Evolutionary conservation across 2,329 filamentous ascomycete genomes (phyloP), one percentile per base, ranked within the genome.

Genomic region (Parafenestella ontariensis): DNA sequence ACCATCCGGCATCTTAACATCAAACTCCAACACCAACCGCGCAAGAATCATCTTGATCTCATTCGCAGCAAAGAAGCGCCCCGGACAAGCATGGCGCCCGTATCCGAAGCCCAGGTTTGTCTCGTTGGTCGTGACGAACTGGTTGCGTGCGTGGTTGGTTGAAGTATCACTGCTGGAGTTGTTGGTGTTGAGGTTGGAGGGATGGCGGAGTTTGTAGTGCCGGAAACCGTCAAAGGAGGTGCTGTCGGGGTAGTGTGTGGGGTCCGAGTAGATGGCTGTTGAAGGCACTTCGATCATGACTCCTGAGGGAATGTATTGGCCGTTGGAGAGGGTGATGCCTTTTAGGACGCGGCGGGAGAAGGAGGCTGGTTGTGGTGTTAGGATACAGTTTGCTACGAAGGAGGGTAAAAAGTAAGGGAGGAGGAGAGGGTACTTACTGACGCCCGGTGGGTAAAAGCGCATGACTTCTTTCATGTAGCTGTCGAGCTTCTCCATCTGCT

Each of bases 241-340:
- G 44, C 56, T 34, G 18, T 64, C 51, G 1, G 69, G 66, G 52
- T 67, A 74, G 51, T 60, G 31, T 0, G 36, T 31, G 0, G 54
- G 44, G 46, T 76, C 72, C 10, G 52, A 40, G 57, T 71, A 68
- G 41, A 74, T 49, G 39, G 69, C 71, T 13, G 62, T 49, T 0
- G 66, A 54, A 33, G 72, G 67, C 3, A 65, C 59, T 58, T 76
- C 74, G 39, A 78, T 58, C 8, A 61, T 47, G 21, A 66, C 64
- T 31, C 76, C 77, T 1, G 69, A 55, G 0, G 76, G 76, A 5
- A 78, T 66, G 52, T 78, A 76, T 43, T 84, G 81, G 15, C 84
- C 84, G 64, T 83, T 83, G 40, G 82, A 84, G 1, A 85, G 79
- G 2, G 78, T 78, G 61, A 86, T 77, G 3, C 79, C 75, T 59